These are phyloP conservation scores for Candida sanyiensis DNA, from an alignment of 805 yeast species.

Conservation along the genomic window DNA sequence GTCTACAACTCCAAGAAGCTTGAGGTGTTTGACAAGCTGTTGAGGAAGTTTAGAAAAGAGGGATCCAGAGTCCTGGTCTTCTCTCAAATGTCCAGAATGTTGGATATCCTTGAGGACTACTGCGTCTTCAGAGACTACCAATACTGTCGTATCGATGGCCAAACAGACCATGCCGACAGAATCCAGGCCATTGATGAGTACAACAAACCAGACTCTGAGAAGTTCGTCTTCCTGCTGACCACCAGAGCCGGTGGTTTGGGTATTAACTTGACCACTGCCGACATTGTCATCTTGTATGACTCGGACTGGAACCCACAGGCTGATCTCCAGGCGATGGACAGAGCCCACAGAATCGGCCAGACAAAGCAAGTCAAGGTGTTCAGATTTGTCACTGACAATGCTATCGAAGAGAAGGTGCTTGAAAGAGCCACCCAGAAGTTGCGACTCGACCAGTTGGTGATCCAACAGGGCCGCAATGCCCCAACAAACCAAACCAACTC, in stretches of 20 bases:
- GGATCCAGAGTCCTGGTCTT: constrained; percentile 77
- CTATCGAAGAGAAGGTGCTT: constrained; percentile 76
- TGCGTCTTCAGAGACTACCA: constrained; percentile 62
- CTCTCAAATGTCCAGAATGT: constrained; percentile 78
- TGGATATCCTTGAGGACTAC: constrained; percentile 78
- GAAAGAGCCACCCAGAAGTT: constrained; percentile 79
- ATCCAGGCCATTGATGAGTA: constrained; percentile 72
- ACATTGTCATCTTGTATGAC: constrained; percentile 67
- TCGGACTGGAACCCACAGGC: constrained; percentile 91
- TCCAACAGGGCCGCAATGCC: constrained; percentile 61
- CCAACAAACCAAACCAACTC: constrained; percentile 35
- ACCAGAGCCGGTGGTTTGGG: constrained; percentile 92
- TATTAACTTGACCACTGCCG: constrained; percentile 77
- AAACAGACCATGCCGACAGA: constrained; percentile 74
- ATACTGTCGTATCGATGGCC: constrained; percentile 80
- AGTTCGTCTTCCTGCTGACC: constrained; percentile 69
- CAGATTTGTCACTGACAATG: constrained; percentile 73
- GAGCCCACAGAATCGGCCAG: constrained; percentile 87
- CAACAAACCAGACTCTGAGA: constrained; percentile 66
- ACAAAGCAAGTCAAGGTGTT: constrained; percentile 78
- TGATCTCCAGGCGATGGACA: constrained; percentile 83
- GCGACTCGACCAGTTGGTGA: constrained; percentile 74
- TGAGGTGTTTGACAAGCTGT: constrained; percentile 61
- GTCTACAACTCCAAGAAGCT: constrained; percentile 68
- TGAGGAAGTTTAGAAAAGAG: constrained; percentile 55